Base-by-base conservation (phyloP, 345 rosid species). In the Lagerstroemia speciosa region DNA sequence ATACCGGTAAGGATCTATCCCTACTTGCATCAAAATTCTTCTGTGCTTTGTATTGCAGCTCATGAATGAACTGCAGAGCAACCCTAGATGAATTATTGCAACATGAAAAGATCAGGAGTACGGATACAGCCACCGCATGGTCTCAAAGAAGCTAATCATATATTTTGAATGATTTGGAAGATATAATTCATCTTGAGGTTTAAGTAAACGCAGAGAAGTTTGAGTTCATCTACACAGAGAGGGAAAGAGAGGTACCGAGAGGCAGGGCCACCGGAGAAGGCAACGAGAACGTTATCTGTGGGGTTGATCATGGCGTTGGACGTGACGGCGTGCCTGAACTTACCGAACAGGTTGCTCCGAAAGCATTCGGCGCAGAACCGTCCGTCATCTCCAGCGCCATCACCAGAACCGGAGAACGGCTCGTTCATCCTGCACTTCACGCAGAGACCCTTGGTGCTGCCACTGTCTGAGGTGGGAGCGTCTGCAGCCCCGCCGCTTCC, bases 241-340 rank as follows among this genome's bases (percentile, higher is more conserved):
- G 57, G 22, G 26, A 17, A 1, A 10, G 22, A 62, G 14, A 41
- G 24, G 33, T 48, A 88, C 96, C 98, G 86, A 69, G 99, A 94
- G 76, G 89, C 77, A 67, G 90, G 80, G 62, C 96, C 97, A 11
- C 96, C 99, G 5, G 99, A 91, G 88, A 94, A 89, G 37, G 99
- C 96, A 30, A 94, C 91, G 50, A 89, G 98, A 29, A 89, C 90
- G 8, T 91, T 84, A 74, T 91, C 99, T 8, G 90, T 78, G 77
- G 99, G 95, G 53, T 91, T 84, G 66, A 91, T 91, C 96, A 89
- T 82, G 70, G 98, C 89, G 64, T 89, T 84, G 22, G 90, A 88
- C 71, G 89, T 80, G 58, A 94, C 92, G 48, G 95, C 86, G 27
- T 83, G 90, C 73, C 92, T 83, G 78, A 94, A 94, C 82, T 94